phyloP scores from a whole-genome alignment of 2,329 filamentous ascomycete genomes.

The Trichoderma semiorbis region DNA sequence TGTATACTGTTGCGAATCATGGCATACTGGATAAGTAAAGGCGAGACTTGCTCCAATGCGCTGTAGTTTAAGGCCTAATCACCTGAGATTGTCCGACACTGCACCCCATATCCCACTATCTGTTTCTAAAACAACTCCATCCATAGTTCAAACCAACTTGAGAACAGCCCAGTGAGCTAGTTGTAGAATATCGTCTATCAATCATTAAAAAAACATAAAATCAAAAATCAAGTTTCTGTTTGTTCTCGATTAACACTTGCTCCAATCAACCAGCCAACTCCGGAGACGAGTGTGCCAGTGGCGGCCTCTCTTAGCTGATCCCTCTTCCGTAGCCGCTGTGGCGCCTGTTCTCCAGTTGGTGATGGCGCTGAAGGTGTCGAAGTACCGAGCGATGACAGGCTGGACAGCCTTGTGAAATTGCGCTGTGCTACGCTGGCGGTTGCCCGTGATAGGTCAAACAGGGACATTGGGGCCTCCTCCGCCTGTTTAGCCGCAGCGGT shows the following conservation, averaged over 20 bases:
- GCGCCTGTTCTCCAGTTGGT: conserved; percentile 26
- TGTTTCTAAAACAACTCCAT: background rate
- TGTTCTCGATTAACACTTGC: conserved; percentile 39
- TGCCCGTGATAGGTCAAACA: conserved; percentile 62
- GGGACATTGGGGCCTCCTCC: conserved; percentile 60
- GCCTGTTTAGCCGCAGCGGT: conserved; percentile 35
- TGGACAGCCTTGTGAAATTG: conserved; percentile 55
- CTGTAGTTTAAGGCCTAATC: background rate
- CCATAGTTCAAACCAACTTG: background rate
- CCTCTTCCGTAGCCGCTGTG: conserved; percentile 59
- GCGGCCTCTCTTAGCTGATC: conserved; percentile 67
- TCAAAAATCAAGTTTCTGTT: background rate
- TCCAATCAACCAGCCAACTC: conserved; percentile 65
- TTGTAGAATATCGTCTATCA: background rate
- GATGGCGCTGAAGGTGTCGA: background rate
- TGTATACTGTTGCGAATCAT: background rate
- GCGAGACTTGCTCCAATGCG: background rate
- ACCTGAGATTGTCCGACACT: background rate
- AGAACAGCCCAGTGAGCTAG: background rate
- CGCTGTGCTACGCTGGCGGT: conserved; percentile 57
- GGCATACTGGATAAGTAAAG: background rate
- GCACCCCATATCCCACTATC: background rate
- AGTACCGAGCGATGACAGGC: conserved; percentile 38
- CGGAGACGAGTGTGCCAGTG: conserved; percentile 63
- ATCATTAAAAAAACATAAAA: background rate